Conservation (phyloP, 177 flowering plant species). For the Telopea speciosissima region DNA sequence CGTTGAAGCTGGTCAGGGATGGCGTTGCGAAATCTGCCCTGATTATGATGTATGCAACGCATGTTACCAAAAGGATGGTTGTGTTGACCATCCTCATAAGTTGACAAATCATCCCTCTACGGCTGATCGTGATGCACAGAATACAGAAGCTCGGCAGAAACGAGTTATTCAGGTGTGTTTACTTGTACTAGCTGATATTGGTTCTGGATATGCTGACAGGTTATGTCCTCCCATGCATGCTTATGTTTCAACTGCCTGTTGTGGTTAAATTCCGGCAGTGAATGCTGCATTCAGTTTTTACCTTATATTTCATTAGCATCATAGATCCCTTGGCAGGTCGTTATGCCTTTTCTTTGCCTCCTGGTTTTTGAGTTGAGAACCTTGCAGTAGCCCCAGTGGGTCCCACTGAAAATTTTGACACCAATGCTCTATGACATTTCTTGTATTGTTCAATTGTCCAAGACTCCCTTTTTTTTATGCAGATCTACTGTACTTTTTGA, state of each 20-base stretch:
- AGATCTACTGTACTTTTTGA: too few relatives aligned
- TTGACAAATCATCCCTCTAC: slow-evolving; percentile 81
- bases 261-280: not conserved
- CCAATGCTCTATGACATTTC: too few relatives aligned
- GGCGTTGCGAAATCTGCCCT: slow-evolving; percentile 98
- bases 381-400: too few relatives aligned
- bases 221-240: too few relatives aligned
- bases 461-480: too few relatives aligned
- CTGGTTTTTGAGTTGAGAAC: not conserved
- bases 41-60: slow-evolving; percentile 89
- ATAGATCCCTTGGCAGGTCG: not conserved
- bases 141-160: slow-evolving; percentile 83
- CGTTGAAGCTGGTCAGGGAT: slow-evolving; percentile 96
- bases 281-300: too few relatives aligned
- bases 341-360: not conserved
- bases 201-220: too few relatives aligned
- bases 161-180: slow-evolving; percentile 76
- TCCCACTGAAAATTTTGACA: too few relatives aligned
- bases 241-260: not conserved
- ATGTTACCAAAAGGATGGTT: slow-evolving; percentile 78
- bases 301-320: too few relatives aligned
- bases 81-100: slow-evolving; percentile 86
- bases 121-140: slow-evolving; percentile 93
- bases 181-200: not conserved
- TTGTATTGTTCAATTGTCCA: too few relatives aligned